Percentiles rank a stretch among this genome's conserved stretches.
These are phyloP conservation scores for Suillus subluteus DNA, from an alignment of 768 basidiomycete species.

Conservation along the genomic window DNA sequence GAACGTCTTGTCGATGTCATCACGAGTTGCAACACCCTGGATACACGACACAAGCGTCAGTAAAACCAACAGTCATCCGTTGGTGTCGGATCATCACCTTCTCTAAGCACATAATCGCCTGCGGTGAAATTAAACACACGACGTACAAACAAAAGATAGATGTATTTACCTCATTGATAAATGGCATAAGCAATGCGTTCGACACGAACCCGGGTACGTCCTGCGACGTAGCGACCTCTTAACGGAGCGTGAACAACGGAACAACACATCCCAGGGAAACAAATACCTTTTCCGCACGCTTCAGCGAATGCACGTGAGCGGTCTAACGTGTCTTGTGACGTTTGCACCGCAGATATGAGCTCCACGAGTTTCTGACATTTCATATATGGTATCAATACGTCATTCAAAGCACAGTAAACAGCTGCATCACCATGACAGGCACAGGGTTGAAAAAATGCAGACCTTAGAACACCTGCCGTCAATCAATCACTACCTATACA, in stretches of 20 bases:
- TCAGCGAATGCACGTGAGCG: constrained; percentile 80
- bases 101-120: constrained; percentile 94
- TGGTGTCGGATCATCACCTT: constrained; percentile 50
- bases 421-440: constrained; percentile 80
- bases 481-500: neutral
- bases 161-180: constrained; percentile 75
- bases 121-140: constrained; percentile 1
- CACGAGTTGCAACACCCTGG: constrained; percentile 87
- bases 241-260: neutral
- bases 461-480: constrained; percentile 43
- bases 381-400: neutral
- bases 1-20: constrained; percentile 95
- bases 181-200: constrained; percentile 94
- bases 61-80: neutral
- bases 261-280: neutral
- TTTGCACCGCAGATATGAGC: constrained; percentile 92
- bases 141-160: constrained; percentile 36
- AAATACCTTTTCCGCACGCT: constrained; percentile 85
- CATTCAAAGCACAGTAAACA: neutral
- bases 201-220: constrained; percentile 97
- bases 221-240: constrained; percentile 88
- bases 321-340: constrained; percentile 73
- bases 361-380: constrained; percentile 86
- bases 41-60: neutral
- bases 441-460: constrained; percentile 98